phyloP scores from a whole-genome alignment of 495 filamentous ascomycete species.

The Penicillium bialowiezense region DNA sequence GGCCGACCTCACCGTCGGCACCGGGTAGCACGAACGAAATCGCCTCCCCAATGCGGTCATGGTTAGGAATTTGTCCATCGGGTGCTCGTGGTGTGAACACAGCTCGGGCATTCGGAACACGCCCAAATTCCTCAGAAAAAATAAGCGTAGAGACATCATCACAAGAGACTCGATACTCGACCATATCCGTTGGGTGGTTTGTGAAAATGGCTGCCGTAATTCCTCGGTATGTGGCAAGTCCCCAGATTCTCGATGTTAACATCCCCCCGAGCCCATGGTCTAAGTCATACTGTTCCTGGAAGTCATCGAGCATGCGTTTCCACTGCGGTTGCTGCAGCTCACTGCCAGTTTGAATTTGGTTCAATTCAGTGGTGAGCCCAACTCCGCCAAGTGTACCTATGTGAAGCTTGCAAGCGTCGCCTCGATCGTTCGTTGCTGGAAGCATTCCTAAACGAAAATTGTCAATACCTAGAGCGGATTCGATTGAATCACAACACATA shows the following conservation, averaged over 20 bases:
- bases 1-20: constrained; percentile 6
- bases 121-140: constrained; percentile 21
- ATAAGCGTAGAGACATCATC: constrained; percentile 38
- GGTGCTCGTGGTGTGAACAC: constrained; percentile 10
- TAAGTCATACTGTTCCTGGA: constrained; percentile 43
- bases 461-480: background rate
- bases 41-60: constrained; percentile 22
- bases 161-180: constrained; percentile 46
- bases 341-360: background rate
- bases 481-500: constrained; percentile 9
- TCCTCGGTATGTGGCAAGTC: constrained; percentile 41
- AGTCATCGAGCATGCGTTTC: constrained; percentile 30
- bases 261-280: constrained; percentile 44
- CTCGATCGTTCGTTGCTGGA: constrained; percentile 10
- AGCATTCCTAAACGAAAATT: constrained; percentile 28
- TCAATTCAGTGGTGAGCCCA: constrained; percentile 8
- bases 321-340: constrained; percentile 20
- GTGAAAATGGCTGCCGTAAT: constrained; percentile 42
- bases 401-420: constrained; percentile 20
- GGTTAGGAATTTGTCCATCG: constrained; percentile 1
- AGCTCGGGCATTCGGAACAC: background rate
- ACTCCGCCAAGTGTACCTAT: constrained; percentile 32
- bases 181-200: constrained; percentile 49
- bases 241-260: constrained; percentile 46
- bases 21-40: constrained; percentile 30